Base-by-base conservation (phyloP, 208 protist genomes). In the Trypanosoma rangeli region DNA sequence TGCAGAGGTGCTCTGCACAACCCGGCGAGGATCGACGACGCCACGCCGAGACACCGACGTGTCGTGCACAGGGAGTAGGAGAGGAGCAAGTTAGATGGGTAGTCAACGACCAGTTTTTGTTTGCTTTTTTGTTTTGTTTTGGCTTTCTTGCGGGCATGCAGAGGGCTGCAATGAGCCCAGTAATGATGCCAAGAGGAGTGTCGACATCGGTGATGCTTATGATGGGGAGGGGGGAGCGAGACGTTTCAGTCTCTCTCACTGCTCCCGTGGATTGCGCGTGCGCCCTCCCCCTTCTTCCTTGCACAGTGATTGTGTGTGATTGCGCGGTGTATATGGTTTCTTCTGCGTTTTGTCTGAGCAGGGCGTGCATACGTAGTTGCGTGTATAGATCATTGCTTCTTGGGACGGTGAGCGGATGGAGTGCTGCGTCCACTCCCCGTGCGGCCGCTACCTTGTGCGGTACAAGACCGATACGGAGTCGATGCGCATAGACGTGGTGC, bases 391-490 rank as follows among this genome's bases (percentile, higher is more conserved):
- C 28, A 16, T 58, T 64, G 16, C 54, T 62, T 52, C n/a, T n/a
- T 64, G 33, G 44, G 35, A 37, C 3, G 46, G 8, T 4, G 54
- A 18, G 20, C 46, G 56, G 16, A 74, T 83, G 70, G 83, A 92
- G 63, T 94, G 89, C 73, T 78, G 74, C 54, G 89, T 94, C 22
- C 82, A 80, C 64, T 84, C 86, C 5, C 84, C 86, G 20, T 94
- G 86, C 54, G 89, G 86, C 13, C 79, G 84, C 57, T 94, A 87
- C 70, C 33, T 79, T 31, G 83, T 94, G 22, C 70, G 79, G 55
- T 89, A 90, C 67, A 60, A 18, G 55, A 74, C 64, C 37, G 64
- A 85, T 28, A 57, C 63, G 56, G 68, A 71, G 58, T 68, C 60
- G 10, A 63, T 64, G 26, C 39, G 24, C 53, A 61, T 92, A 18